These are phyloP conservation scores for Sphaerosporella brunnea DNA, from an alignment of 495 filamentous ascomycete species.

Conservation along the genomic window DNA sequence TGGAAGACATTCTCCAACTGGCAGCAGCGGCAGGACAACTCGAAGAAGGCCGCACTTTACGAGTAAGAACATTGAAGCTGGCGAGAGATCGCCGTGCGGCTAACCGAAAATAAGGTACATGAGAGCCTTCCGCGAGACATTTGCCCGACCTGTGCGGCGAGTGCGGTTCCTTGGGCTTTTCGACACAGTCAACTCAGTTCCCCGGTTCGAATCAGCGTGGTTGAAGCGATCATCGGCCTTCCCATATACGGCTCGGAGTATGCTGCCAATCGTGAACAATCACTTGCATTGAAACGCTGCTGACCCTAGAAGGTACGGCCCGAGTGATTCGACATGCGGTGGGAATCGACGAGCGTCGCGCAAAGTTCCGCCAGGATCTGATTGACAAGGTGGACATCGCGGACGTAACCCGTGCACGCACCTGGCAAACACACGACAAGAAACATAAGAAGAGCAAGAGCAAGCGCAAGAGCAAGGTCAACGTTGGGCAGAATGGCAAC, in stretches of 20 bases:
- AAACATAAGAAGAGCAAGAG: slow-evolving; percentile 2
- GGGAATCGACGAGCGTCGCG: slow-evolving; percentile 59
- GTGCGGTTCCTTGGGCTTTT: slow-evolving; percentile 56
- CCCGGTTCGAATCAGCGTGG: slow-evolving; percentile 67
- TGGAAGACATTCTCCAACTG: slow-evolving; percentile 65
- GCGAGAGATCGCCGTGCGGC: not conserved
- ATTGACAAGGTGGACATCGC: slow-evolving; percentile 14
- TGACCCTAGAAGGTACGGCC: slow-evolving; percentile 13
- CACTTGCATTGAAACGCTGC: not conserved
- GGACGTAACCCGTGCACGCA: slow-evolving; percentile 8
- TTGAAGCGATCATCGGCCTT: slow-evolving; percentile 60
- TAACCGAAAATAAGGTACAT: slow-evolving; percentile 30
- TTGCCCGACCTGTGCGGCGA: slow-evolving; percentile 55
- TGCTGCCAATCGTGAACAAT: not conserved
- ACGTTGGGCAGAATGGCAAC: not conserved
- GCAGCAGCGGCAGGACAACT: slow-evolving; percentile 49
- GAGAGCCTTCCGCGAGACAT: slow-evolving; percentile 71
- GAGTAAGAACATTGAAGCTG: slow-evolving; percentile 26
- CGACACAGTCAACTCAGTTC: slow-evolving; percentile 68
- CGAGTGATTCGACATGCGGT: slow-evolving; percentile 50
- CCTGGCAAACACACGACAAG: slow-evolving; percentile 6
- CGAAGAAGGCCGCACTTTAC: slow-evolving; percentile 44
- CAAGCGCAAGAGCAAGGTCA: not conserved
- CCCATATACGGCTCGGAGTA: slow-evolving; percentile 60
- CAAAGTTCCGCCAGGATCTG: slow-evolving; percentile 36